Conservation (phyloP, 73 alveolate genomes). For the Paramecium primaurelia region DNA sequence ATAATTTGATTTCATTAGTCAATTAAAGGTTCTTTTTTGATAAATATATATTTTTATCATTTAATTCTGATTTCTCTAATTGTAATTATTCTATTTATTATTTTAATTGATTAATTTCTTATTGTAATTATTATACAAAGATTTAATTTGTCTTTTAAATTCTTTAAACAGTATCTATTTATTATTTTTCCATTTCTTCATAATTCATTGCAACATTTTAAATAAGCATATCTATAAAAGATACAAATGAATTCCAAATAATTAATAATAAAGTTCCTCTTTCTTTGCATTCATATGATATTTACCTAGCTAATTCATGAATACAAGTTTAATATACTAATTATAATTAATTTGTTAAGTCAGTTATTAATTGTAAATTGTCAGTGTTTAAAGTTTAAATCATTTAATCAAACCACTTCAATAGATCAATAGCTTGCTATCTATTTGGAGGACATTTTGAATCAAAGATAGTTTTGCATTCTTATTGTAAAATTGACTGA, state of each 20-base stretch:
- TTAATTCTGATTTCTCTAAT: background rate
- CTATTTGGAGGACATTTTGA: background rate
- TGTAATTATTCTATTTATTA: background rate
- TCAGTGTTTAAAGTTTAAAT: background rate
- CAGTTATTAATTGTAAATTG: background rate
- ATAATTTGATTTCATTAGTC: background rate
- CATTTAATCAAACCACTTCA: background rate
- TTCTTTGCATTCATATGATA: slow-evolving; percentile 13
- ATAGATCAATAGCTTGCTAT: background rate
- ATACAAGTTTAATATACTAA: slow-evolving; percentile 5
- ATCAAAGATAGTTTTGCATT: background rate
- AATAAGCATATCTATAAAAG: background rate
- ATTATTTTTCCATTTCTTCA: background rate
- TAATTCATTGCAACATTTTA: background rate
- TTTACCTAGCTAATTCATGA: background rate
- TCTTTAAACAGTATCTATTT: background rate
- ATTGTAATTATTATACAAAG: background rate
- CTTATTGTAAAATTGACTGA: background rate
- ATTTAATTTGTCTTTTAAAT: background rate
- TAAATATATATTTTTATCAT: background rate
- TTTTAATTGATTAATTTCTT: background rate
- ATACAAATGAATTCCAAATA: slow-evolving; percentile 7
- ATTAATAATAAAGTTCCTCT: slow-evolving; percentile 20
- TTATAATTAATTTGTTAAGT: background rate
- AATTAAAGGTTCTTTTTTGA: background rate